Percentiles rank a stretch among this genome's conserved stretches.
Conservation (phyloP, 1,284 basidiomycete genomes). For the Apiotrichum domesticum region DNA sequence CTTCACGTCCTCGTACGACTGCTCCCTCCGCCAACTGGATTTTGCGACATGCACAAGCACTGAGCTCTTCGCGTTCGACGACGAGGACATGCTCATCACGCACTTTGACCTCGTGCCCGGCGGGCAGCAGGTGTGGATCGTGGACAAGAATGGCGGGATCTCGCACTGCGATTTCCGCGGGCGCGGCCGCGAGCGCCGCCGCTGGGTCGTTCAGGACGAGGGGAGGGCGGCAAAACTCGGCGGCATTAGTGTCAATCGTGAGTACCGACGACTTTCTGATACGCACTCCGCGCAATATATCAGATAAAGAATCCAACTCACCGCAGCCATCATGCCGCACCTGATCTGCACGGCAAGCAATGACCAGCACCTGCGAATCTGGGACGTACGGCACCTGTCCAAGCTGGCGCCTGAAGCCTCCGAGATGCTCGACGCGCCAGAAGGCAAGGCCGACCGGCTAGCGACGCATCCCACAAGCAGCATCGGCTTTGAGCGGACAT, state of each 20-base stretch:
- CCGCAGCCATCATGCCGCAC: conserved; percentile 40
- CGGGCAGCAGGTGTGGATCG: conserved; percentile 46
- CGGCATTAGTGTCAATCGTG: conserved; percentile 46
- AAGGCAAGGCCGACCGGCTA: conserved; percentile 1
- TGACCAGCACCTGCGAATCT: conserved; percentile 42
- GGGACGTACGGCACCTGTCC: conserved; percentile 41
- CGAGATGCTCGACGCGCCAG: conserved; percentile 16
- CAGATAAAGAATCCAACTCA: not conserved
- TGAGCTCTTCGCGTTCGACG: conserved; percentile 45
- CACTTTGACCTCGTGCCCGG: conserved; percentile 48
- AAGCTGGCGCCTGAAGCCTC: conserved; percentile 20
- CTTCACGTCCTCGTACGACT: conserved; percentile 49
- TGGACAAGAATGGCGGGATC: conserved; percentile 49
- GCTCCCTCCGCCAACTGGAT: conserved; percentile 46
- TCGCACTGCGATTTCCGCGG: conserved; percentile 48
- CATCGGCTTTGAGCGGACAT: conserved; percentile 21
- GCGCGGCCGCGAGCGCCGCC: conserved; percentile 22
- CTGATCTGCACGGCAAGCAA: conserved; percentile 45
- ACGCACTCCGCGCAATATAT: too few relatives aligned
- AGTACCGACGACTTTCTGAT: conserved; percentile 9
- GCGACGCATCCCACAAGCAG: conserved; percentile 21
- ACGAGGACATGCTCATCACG: conserved; percentile 47
- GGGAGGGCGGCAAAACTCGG: conserved; percentile 45
- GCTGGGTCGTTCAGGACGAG: conserved; percentile 40
- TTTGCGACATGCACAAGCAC: conserved; percentile 43